A percentile compares a stretch with the other conserved stretches of the same genome.
phyloP scores from a whole-genome alignment of 2,329 filamentous ascomycete genomes.

The Lecanicillium sp. region DNA sequence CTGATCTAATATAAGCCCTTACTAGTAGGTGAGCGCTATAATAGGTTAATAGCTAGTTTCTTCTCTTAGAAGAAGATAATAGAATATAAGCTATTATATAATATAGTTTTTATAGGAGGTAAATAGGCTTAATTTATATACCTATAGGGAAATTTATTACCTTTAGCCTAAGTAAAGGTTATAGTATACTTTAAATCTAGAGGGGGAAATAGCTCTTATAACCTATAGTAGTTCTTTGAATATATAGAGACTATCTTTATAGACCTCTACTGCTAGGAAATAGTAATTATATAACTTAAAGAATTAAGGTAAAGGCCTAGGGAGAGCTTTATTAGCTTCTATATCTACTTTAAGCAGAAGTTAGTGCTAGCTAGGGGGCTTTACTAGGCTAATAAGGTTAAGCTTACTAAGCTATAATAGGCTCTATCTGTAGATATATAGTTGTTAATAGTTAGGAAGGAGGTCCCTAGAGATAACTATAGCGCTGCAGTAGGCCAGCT shows the following conservation, averaged over 20 bases:
- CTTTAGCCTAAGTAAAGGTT: too few relatives aligned
- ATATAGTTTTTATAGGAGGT: neutral
- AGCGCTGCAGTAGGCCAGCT: neutral
- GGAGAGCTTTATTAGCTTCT: neutral
- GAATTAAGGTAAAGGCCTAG: too few relatives aligned
- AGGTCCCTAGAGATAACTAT: neutral
- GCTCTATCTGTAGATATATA: neutral
- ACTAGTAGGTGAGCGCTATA: neutral
- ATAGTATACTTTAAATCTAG: neutral
- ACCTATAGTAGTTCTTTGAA: neutral
- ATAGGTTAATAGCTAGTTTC: neutral
- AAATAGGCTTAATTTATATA: neutral
- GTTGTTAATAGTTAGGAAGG: neutral
- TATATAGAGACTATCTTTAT: neutral
- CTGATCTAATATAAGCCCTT: neutral
- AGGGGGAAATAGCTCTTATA: constrained; percentile 1
- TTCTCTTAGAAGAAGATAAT: neutral
- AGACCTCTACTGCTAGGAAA: neutral
- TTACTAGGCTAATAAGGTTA: neutral
- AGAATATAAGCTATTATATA: neutral
- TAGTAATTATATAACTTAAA: neutral
- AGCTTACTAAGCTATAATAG: neutral
- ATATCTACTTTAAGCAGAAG: constrained; percentile 1
- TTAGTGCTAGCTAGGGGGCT: neutral
- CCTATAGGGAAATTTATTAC: neutral